Conservation (phyloP, 805 yeast species). For the Ogataea ramenticola region DNA sequence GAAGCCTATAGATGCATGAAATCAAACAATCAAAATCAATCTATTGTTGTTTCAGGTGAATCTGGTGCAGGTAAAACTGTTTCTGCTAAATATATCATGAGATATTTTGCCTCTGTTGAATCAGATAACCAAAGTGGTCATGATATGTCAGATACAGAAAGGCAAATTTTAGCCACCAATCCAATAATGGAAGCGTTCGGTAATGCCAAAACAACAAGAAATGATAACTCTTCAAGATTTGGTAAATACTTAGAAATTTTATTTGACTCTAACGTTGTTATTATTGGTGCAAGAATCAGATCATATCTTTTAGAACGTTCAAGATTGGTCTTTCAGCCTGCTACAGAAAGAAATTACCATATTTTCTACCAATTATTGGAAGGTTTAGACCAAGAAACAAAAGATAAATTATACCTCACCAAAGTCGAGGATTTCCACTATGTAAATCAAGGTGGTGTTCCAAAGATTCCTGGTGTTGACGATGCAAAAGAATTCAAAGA, state of each 20-base stretch:
- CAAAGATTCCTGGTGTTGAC: conserved; percentile 66
- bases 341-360: conserved; percentile 88
- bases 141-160: conserved; percentile 87
- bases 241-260: conserved; percentile 93
- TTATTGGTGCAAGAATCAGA: conserved; percentile 91
- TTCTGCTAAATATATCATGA: conserved; percentile 93
- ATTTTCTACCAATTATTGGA: conserved; percentile 84
- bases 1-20: conserved; percentile 96
- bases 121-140: conserved; percentile 29
- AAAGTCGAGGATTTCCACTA: conserved; percentile 66
- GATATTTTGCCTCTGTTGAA: conserved; percentile 94
- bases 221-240: conserved; percentile 95
- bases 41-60: conserved; percentile 95
- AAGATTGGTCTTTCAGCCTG: conserved; percentile 88
- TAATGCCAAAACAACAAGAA: conserved; percentile 95
- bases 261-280: conserved; percentile 66
- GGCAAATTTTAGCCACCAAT: conserved; percentile 91
- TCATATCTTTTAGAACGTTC: conserved; percentile 91
- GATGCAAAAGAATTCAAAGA: conserved; percentile 72
- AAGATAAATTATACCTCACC: conserved; percentile 51
- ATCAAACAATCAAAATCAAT: conserved; percentile 76
- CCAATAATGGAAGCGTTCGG: conserved; percentile 98
- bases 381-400: conserved; percentile 57
- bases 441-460: conserved; percentile 81
- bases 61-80: conserved; percentile 99